phyloP scores from a whole-genome alignment of 2,329 filamentous ascomycete species.

The Fusarium paranaense region DNA sequence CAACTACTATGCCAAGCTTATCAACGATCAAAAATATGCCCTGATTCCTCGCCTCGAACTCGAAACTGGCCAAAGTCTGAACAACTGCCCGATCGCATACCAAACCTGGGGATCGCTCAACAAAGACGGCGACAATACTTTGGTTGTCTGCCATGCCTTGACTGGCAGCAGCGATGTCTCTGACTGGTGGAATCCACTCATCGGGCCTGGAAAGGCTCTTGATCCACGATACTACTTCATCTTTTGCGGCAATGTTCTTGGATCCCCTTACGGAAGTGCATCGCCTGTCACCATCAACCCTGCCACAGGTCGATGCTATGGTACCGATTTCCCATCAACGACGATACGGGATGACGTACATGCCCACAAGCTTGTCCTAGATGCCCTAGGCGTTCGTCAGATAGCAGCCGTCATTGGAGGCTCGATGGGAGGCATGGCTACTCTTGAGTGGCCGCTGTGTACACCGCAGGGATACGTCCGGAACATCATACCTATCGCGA shows the following conservation, averaged over 20 bases:
- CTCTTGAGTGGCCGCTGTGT: conserved; percentile 6
- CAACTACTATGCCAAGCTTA: background rate
- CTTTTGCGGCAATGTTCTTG: conserved; percentile 5
- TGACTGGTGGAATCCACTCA: conserved; percentile 13
- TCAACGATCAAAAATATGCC: background rate
- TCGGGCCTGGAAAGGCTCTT: conserved; percentile 14
- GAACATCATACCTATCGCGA: conserved; percentile 11
- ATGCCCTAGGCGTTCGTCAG: background rate
- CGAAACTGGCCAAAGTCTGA: background rate
- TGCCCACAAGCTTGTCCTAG: background rate
- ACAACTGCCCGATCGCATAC: conserved; percentile 10
- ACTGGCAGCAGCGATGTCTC: conserved; percentile 6
- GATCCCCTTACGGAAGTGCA: conserved; percentile 8
- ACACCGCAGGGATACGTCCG: background rate
- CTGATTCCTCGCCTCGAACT: conserved; percentile 3
- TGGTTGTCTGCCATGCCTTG: conserved; percentile 17
- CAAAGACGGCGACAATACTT: background rate
- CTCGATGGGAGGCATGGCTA: conserved; percentile 13
- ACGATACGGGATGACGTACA: conserved; percentile 8
- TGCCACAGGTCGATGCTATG: background rate
- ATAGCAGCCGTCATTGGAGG: conserved; percentile 9
- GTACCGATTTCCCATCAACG: conserved; percentile 1
- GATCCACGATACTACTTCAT: conserved; percentile 8
- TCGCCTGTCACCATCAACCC: conserved; percentile 6
- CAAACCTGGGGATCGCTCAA: conserved; percentile 7